Base-by-base conservation (phyloP, 768 basidiomycete genomes). In the Mycena vitilis region DNA sequence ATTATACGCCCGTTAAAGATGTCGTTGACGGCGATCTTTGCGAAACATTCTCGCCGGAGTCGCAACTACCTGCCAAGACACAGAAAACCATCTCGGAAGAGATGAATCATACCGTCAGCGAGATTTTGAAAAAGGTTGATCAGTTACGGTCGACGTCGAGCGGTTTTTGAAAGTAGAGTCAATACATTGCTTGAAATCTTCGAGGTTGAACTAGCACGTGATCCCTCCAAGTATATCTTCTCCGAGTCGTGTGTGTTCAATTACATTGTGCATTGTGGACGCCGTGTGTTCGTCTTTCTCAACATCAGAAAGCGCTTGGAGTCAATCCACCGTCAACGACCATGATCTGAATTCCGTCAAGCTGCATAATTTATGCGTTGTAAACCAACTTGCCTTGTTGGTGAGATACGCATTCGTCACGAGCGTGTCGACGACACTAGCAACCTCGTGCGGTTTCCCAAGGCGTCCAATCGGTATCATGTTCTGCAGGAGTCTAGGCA, bases 91-190 rank as follows among this genome's bases (percentile, higher is more conserved):
- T 99, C 68, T 95, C 97, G 3, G 40, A 15, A 15, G 40, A 8
- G 79, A 79, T 98, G 74, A 95, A 96, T 77, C 83, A 95, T 71
- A 90, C 88, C 13, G 91, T 96, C 6, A 92, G 93, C 1, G 97
- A 99, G 81, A 95, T 99, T 53, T 78, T 97, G 80, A 98, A 98
- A 82, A 99, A 99, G 85, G 80, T 98, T 68, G 96, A 98, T 80
- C 92, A 95, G 79, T 75, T 95, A 73, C 86, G 94, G 71, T 91
- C 95, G 38, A 93, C 92, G 37, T 87, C 93, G 52, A 94, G 93
- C 75, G 94, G 94, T 55, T 94, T 95, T 82, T 10, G 40, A 40
- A 40, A 40, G 40, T 15, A 40, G 40, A 40, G 15, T 4, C 10
- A 40, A 40, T 13, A 10, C 7, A 40, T 11, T 40, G 38, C 38